phyloP scores from a whole-genome alignment of 805 yeast species.

The Candida jianshihensis region DNA sequence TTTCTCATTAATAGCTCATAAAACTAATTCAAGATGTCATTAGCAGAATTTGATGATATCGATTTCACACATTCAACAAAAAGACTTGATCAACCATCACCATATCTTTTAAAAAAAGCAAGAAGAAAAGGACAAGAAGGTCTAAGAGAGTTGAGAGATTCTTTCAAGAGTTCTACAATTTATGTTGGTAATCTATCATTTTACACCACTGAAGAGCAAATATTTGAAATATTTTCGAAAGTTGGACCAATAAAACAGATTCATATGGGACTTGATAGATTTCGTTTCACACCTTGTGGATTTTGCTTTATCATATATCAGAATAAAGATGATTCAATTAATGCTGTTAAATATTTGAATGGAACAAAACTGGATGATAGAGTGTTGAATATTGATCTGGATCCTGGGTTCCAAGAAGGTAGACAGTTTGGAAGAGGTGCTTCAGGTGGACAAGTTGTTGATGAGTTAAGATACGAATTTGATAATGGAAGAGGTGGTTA shows the following conservation, averaged over 20 bases:
- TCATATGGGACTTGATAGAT: constrained; percentile 92
- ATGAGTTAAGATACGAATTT: constrained; percentile 49
- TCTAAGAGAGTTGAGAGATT: constrained; percentile 55
- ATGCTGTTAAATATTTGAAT: constrained; percentile 76
- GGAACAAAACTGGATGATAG: constrained; percentile 82
- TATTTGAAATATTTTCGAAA: constrained; percentile 77
- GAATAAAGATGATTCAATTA: constrained; percentile 61
- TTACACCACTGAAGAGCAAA: constrained; percentile 91
- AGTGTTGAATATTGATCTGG: constrained; percentile 78
- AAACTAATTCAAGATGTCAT: constrained; percentile 30
- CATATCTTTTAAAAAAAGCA: constrained; percentile 62
- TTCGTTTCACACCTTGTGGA: constrained; percentile 91
- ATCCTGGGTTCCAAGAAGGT: constrained; percentile 94
- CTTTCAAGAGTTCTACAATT: constrained; percentile 65
- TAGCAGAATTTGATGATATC: constrained; percentile 45
- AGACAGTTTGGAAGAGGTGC: constrained; percentile 93
- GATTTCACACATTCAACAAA: constrained; percentile 58
- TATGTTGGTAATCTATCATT: constrained; percentile 90
- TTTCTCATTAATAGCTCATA: too few species aligned
- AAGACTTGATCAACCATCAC: constrained; percentile 66
- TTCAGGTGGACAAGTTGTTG: constrained; percentile 86
- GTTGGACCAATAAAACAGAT: constrained; percentile 68
- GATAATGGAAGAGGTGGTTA: constrained; percentile 42
- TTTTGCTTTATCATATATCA: constrained; percentile 87
- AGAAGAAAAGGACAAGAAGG: constrained; percentile 35